Evolutionary conservation across 2,329 filamentous ascomycete genomes (phyloP), one percentile per base, ranked within the genome.

Genomic region (Sporothrix brasiliensis): DNA sequence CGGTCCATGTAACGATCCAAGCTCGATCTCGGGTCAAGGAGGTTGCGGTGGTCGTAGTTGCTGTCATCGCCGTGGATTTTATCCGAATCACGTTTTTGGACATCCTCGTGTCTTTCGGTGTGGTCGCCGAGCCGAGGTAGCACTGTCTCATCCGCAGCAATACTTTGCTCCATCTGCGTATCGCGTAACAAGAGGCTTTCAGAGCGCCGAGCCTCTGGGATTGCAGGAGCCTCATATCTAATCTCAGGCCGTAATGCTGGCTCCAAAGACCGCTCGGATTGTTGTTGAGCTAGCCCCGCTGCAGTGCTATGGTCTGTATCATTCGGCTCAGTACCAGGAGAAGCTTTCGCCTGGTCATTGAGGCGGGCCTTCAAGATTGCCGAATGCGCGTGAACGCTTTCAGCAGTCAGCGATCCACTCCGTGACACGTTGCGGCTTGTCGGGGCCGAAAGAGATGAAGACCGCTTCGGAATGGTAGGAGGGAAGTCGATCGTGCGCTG

Each of bases 371-470:
- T 44, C 24, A 71, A 44, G 7, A 72, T 52, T 10, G 70, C 70
- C 2, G 66, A 85, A 72, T 87, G 86, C n/a, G 85, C 83, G 70
- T 83, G 84, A 49, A 88, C 77, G 73, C 87, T 89, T 70, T 88
- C 87, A 0, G 85, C 80, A 5, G 87, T 89, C 70, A 89, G 76
- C 0, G 87, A 89, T 3, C 81, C 83, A 11, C 84, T 80, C 41
- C 86, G 71, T 1, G 74, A 74, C 2, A 77, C 80, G 74, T 88
- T 88, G 53, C 86, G 82, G 75, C 87, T 90, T 0, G 87, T 88
- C 1, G 87, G 86, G 1, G 87, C 87, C 3, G 88, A 90, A 9
- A 89, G 79, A 16, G 88, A 90, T 1, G 88, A 89, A 53, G 84
- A 84, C 56, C 88, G 83, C 47, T 80, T 77, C 0, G 88, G 88